Evolutionary conservation across 257 asterid genomes (phyloP).

Genomic region (Mitragyna speciosa): DNA sequence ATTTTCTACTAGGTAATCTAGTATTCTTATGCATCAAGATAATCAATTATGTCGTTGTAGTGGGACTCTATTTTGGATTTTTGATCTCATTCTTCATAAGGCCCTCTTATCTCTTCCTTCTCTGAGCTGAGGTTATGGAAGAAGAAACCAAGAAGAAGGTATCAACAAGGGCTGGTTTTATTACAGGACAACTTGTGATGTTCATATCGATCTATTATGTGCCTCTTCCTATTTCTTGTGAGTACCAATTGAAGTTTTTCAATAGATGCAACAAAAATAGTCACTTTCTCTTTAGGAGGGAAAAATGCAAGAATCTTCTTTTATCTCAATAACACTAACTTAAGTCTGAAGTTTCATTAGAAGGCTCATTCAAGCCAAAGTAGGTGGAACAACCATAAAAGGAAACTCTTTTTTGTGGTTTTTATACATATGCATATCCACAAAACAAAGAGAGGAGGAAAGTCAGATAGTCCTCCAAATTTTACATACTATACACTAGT

Average conservation of each 20-base stretch:
- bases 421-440: no score
- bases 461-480: no score
- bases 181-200: neutral
- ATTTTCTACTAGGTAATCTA: neutral
- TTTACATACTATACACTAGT: no score
- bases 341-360: neutral
- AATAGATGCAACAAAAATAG: neutral
- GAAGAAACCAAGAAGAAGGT: neutral
- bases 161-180: neutral
- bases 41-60: neutral
- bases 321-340: neutral
- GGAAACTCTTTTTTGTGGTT: no score
- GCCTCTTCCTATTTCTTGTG: neutral
- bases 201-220: neutral
- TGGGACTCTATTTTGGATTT: neutral
- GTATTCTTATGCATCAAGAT: neutral
- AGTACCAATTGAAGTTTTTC: slow-evolving; percentile 10
- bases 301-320: no score
- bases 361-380: no score
- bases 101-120: neutral
- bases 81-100: neutral
- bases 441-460: no score
- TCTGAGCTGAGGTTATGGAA: neutral
- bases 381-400: no score
- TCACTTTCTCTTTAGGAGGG: neutral